These are phyloP conservation scores for Termitomyces sp. DNA, from an alignment of 768 basidiomycete species.

Conservation along the genomic window DNA sequence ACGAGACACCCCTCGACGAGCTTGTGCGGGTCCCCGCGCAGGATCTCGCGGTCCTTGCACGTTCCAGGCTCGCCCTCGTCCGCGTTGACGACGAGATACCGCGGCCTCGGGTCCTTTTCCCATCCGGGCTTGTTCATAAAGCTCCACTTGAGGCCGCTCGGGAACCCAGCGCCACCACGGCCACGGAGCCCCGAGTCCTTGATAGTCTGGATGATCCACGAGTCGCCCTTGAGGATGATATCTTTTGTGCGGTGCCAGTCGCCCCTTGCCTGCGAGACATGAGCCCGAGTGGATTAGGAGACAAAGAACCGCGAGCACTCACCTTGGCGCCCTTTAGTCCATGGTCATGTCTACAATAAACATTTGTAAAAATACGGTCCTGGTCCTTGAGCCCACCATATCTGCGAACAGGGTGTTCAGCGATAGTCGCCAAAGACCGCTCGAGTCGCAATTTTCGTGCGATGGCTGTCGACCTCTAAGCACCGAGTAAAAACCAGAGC, in stretches of 20 bases:
- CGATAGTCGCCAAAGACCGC: conserved; percentile 65
- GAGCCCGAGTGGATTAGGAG: background rate
- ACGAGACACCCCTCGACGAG: conserved; percentile 97
- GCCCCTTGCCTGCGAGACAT: conserved; percentile 50
- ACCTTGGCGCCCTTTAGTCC: conserved; percentile 91
- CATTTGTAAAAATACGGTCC: conserved; percentile 91
- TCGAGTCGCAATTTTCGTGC: conserved; percentile 28
- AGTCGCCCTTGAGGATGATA: conserved; percentile 90
- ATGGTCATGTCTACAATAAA: conserved; percentile 84
- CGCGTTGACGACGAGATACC: conserved; percentile 96
- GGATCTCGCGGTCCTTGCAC: conserved; percentile 97
- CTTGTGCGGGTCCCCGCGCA: conserved; percentile 97
- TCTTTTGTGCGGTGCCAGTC: conserved; percentile 99
- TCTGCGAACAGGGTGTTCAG: conserved; percentile 80
- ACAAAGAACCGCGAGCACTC: conserved; percentile 17
- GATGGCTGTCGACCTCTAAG: conserved; percentile 16
- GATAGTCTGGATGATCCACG: conserved; percentile 94
- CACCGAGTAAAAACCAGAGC: background rate
- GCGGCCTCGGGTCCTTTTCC: conserved; percentile 92
- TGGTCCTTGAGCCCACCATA: conserved; percentile 96
- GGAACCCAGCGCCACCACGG: conserved; percentile 95
- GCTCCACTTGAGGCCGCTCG: conserved; percentile 94
- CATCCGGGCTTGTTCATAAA: conserved; percentile 99
- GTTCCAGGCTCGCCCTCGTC: conserved; percentile 99
- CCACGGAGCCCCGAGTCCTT: conserved; percentile 96